Conservation (phyloP, 2,329 filamentous ascomycete genomes). For the Stromatinia cepivora region DNA sequence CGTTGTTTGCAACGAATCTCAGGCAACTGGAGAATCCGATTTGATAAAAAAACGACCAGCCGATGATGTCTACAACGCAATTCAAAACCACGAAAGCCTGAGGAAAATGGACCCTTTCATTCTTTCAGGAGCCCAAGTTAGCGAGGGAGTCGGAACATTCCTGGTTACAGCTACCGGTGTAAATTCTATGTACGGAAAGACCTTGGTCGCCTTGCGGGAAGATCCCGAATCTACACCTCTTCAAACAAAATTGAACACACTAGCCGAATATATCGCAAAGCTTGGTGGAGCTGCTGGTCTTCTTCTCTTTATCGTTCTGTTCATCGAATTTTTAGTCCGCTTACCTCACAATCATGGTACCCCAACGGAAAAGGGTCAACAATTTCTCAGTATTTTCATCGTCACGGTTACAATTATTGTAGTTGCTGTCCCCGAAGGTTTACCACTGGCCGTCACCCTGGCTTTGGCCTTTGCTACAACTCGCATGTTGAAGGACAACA, state of each 20-base stretch:
- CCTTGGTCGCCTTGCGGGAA: conserved; percentile 74
- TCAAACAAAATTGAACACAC: conserved; percentile 73
- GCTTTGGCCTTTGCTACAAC: conserved; percentile 68
- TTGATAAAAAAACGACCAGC: conserved; percentile 66
- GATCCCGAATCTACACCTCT: conserved; percentile 76
- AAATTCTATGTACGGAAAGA: conserved; percentile 74
- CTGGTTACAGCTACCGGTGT: conserved; percentile 73
- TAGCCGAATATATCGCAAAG: conserved; percentile 80
- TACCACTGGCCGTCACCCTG: conserved; percentile 67
- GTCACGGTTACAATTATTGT: conserved; percentile 66
- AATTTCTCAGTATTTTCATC: conserved; percentile 63
- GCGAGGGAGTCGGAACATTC: conserved; percentile 73
- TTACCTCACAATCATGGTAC: conserved; percentile 52
- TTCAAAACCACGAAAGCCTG: conserved; percentile 59
- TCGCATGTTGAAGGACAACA: conserved; percentile 68
- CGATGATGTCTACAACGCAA: conserved; percentile 63
- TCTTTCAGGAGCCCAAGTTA: conserved; percentile 74
- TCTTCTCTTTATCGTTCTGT: conserved; percentile 73
- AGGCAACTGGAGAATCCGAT: conserved; percentile 74
- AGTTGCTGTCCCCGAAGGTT: conserved; percentile 67
- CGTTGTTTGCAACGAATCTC: conserved; percentile 71
- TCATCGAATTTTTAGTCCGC: conserved; percentile 73
- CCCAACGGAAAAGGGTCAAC: conserved; percentile 58
- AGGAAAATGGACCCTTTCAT: conserved; percentile 78
- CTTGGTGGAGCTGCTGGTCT: conserved; percentile 70